Conservation (phyloP, 768 basidiomycete species). For the Podaxis carcinomalis region DNA sequence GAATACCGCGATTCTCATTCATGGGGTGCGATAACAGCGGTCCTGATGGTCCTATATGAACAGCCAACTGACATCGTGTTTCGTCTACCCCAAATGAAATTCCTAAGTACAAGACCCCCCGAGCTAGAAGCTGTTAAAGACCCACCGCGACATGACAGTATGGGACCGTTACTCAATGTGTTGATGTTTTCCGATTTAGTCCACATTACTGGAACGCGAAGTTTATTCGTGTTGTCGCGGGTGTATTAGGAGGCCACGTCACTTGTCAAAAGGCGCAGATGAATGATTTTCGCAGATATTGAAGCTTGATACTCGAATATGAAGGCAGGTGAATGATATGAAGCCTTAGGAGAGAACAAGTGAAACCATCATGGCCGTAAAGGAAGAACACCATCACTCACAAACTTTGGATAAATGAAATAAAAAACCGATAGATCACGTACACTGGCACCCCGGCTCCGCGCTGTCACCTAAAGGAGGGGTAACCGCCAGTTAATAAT, state of each 20-base stretch:
- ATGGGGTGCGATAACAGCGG: neutral
- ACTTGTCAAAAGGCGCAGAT: conserved; percentile 1
- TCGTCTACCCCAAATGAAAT: neutral
- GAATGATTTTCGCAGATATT: neutral
- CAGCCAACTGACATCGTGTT: neutral
- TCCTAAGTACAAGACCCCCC: neutral
- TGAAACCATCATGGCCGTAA: neutral
- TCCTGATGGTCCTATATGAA: neutral
- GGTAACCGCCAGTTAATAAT: neutral
- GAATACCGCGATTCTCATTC: neutral
- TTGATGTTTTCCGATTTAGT: neutral
- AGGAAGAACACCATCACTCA: neutral
- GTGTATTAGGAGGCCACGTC: neutral
- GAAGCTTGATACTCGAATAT: neutral
- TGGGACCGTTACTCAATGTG: too few relatives aligned
- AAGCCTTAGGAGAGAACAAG: neutral
- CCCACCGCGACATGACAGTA: neutral
- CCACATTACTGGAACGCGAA: neutral
- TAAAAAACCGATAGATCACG: neutral
- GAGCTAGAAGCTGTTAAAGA: neutral
- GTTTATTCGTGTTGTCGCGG: neutral
- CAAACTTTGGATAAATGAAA: neutral
- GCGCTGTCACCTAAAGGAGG: neutral
- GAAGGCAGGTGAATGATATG: neutral
- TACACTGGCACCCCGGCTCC: conserved; percentile 7